Evolutionary conservation across 148 eudicot species (phyloP).

Genomic region (Camellia granthamiana): DNA sequence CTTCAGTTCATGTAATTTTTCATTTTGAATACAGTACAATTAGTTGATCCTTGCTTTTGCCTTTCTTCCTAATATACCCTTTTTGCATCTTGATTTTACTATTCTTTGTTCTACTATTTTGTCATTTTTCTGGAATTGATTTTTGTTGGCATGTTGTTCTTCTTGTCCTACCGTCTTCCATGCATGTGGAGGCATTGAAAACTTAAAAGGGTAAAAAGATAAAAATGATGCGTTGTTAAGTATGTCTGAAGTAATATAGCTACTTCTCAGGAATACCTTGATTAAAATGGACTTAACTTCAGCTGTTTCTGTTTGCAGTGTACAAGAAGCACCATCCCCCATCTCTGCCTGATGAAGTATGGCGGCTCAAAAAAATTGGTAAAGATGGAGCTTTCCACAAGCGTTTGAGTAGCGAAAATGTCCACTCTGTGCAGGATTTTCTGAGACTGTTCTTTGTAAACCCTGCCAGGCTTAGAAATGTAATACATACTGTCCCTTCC

Average conservation of each 20-base stretch:
- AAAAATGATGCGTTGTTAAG: neutral
- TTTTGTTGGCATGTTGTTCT: too few species aligned
- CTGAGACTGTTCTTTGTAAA: slow-evolving; percentile 52
- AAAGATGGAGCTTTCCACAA: slow-evolving; percentile 29
- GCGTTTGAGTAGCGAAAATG: slow-evolving; percentile 45
- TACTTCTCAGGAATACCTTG: neutral
- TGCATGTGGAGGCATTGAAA: neutral
- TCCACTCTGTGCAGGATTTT: slow-evolving; percentile 68
- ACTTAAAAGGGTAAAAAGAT: neutral
- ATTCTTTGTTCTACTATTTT: too few species aligned
- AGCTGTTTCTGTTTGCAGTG: neutral
- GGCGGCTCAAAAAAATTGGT: too few species aligned
- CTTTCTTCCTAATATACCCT: too few species aligned
- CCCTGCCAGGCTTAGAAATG: slow-evolving; percentile 57
- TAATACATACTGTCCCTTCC: slow-evolving; percentile 26
- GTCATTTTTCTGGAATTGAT: too few species aligned
- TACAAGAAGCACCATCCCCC: too few species aligned
- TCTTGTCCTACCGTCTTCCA: too few species aligned
- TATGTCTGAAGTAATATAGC: neutral
- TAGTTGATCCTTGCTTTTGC: too few species aligned
- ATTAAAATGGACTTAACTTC: neutral
- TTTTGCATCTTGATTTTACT: too few species aligned
- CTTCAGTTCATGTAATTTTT: too few species aligned
- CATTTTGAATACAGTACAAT: too few species aligned
- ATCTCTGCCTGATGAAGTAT: too few species aligned